Base-by-base conservation (phyloP, 306 rosid genomes). In the Dryas alaskensis region DNA sequence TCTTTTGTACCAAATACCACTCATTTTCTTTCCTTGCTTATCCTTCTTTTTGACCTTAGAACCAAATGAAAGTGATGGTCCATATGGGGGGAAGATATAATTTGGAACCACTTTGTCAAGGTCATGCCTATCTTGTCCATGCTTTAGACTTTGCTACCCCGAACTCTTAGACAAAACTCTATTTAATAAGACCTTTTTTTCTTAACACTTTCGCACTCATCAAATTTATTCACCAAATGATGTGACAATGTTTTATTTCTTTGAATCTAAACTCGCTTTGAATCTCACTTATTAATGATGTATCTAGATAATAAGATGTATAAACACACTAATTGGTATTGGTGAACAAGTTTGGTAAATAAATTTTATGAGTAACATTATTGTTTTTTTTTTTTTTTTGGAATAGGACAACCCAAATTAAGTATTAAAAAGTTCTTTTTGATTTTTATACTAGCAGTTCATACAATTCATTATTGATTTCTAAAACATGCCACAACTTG, bases 41-140 rank as follows among this genome's bases (percentile, higher is more conserved):
- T 60, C 75, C 19, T 67, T 37, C 72, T 73, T 79, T 74, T 80
- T 69, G 79, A 80, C 76, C 37, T 8, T 74, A 45, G 61, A 61
- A 44, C 8, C 19, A 50, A 42, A 44, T 67, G 75, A 79, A 12
- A 43, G 67, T 61, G 71, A 74, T 78, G 51, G 22, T 14, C 67
- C 10, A 61, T 37, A 14, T 14, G 12, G 55, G n/a, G 5, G 37
- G 3, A 31, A 1, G 10, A 10, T 9, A 19, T 31, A 16, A 68
- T 17, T 25, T 77, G 54, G 43, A 51, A 49, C 47, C 22, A 11
- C 55, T 17, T 53, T 53, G 59, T 48, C 58, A 48, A 19, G 16
- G 6, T 40, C 8, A 40, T 13, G 39, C 55, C 17, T 76, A 70
- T 50, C 50, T 11, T 50, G 13, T 47, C 61, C 62, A 3, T 19